Conservation (phyloP, 495 filamentous ascomycete genomes). For the Paragyromitra xinjiangensis region DNA sequence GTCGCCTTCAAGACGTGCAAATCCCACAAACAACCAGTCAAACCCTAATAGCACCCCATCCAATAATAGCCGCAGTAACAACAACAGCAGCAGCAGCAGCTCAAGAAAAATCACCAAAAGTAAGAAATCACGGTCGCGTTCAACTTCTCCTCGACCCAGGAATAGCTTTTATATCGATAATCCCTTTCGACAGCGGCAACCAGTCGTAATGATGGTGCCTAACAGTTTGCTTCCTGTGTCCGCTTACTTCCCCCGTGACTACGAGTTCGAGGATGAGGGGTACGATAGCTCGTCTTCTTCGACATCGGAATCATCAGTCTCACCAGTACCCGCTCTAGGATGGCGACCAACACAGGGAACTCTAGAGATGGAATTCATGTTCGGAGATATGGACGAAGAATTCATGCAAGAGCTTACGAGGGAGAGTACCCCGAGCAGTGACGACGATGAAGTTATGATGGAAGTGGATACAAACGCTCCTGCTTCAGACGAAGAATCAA, state of each 20-base stretch:
- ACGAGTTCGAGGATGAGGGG: constrained; percentile 53
- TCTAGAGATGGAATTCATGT: constrained; percentile 54
- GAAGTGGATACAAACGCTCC: constrained; percentile 20
- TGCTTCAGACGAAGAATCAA: constrained; percentile 10
- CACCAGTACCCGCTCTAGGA: constrained; percentile 12
- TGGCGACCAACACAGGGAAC: constrained; percentile 46
- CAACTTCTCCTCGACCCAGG: constrained; percentile 25
- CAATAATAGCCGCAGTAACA: constrained; percentile 42
- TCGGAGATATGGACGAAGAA: constrained; percentile 53
- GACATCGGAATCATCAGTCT: constrained; percentile 33
- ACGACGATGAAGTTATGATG: constrained; percentile 38
- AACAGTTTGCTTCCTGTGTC: constrained; percentile 47
- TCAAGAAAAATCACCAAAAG: constrained; percentile 43
- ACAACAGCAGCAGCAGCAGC: constrained; percentile 25
- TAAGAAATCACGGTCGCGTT: constrained; percentile 45
- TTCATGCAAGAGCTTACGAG: constrained; percentile 53
- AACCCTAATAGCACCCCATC: constrained; percentile 30
- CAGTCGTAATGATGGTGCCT: constrained; percentile 45
- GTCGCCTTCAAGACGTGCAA: constrained; percentile 44
- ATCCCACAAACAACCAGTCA: constrained; percentile 35
- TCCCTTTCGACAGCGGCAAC: constrained; percentile 28
- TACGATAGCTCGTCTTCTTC: constrained; percentile 51
- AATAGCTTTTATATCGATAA: constrained; percentile 42
- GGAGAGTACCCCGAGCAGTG: constrained; percentile 47
- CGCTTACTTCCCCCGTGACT: constrained; percentile 49